These are phyloP conservation scores for Anaeramoeba flamelloides DNA, from an alignment of 78 protist species.

Conservation along the genomic window DNA sequence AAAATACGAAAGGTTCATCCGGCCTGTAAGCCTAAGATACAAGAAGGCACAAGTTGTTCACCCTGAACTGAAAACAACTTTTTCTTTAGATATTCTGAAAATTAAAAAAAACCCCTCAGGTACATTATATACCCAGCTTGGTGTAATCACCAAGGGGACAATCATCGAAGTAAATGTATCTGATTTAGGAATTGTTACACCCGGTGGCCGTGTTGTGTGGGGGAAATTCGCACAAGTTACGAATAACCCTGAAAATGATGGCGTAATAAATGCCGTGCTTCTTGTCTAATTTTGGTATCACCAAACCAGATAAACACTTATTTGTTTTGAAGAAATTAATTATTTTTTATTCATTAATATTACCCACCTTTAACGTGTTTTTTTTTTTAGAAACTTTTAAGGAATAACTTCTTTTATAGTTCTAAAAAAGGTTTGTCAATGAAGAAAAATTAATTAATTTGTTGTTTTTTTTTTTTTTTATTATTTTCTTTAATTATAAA, in stretches of 20 bases:
- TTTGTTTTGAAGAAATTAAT: too few relatives aligned
- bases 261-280: conserved; percentile 93
- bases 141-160: conserved; percentile 97
- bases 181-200: conserved; percentile 95
- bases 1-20: conserved; percentile 90
- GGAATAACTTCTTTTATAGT: too few relatives aligned
- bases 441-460: too few relatives aligned
- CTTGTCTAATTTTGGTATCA: conserved; percentile 86
- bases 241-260: conserved; percentile 97
- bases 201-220: conserved; percentile 96
- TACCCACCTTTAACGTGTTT: too few relatives aligned
- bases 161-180: conserved; percentile 89
- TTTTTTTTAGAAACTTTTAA: too few relatives aligned
- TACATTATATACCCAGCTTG: conserved; percentile 76
- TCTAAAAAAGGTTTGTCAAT: too few relatives aligned
- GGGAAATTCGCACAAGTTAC: conserved; percentile 93
- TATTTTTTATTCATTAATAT: too few relatives aligned
- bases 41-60: conserved; percentile 93
- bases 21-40: conserved; percentile 86
- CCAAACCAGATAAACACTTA: too few relatives aligned
- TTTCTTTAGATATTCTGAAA: conserved; percentile 80
- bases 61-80: conserved; percentile 93
- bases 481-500: too few relatives aligned
- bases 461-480: too few relatives aligned
- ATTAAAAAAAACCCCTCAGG: conserved; percentile 85